Evolutionary conservation across 345 rosid genomes (phyloP), one percentile per base, ranked within the genome.

Genomic region (Brassica incana): DNA sequence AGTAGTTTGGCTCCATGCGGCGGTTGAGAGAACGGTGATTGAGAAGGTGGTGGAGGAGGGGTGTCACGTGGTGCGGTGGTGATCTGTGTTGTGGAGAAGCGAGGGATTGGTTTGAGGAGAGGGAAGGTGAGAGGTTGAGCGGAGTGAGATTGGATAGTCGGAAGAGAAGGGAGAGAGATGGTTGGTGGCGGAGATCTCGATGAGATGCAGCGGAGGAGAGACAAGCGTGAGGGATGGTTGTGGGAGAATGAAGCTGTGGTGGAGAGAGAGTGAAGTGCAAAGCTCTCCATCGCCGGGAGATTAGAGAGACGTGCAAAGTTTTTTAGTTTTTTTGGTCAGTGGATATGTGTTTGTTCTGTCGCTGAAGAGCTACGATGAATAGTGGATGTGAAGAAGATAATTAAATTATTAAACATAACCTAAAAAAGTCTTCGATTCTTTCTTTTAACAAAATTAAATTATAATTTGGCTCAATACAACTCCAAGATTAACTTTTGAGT

Each of bases 1-100:
- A 91, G 8, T 25, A 86, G 61, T 77, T 91, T 95, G 10, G 91
- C 98, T 20, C 98, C 98, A 20, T 87, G 86, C 14, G 81, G 76
- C 0, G 86, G 32, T 3, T 81, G 76, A 14, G 75, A 65, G 11
- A 83, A 6, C 2, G 83, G 23, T 0, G 83, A 33, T 33, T 33
- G n/a, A 4, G 60, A 20, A 9, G 71, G 6, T 25, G 45, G 67
- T 30, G 27, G 62, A 56, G 83, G 33, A 40, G 76, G 85, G 77
- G 80, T 76, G 78, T 50, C 68, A 7, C 10, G 77, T 65, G 85
- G 79, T 69, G 74, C 38, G 73, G 79, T 82, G 70, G 73, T 79
- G 33, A 66, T 84, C 61, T 67, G 87, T 65, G 81, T 69, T 65
- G 82, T 69, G 75, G 59, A 75, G 73, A 33, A 75, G 60, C 78